Percentiles rank a stretch among this genome's conserved stretches.
phyloP scores from a whole-genome alignment of 2,329 filamentous ascomycete species.

The Basipetospora chlamydospora region DNA sequence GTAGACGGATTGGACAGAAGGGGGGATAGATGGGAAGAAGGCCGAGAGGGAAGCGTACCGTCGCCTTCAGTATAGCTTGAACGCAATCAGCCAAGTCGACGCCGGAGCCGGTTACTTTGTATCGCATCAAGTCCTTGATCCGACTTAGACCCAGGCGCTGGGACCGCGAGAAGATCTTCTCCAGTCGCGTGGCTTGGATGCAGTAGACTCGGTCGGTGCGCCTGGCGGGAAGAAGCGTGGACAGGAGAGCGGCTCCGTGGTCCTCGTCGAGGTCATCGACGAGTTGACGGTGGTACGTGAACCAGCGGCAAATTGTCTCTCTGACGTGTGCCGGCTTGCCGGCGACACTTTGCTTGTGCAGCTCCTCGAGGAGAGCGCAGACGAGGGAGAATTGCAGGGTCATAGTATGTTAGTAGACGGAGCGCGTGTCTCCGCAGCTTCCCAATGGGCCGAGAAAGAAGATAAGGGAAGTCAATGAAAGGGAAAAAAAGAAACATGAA shows the following conservation, averaged over 20 bases:
- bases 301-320: slow-evolving; percentile 48
- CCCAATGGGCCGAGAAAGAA: too few species aligned
- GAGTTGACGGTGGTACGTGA: slow-evolving; percentile 41
- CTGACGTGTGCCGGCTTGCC: slow-evolving; percentile 14
- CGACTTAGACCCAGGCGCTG: slow-evolving; percentile 51
- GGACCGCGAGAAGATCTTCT: slow-evolving; percentile 51
- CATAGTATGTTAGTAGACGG: too few species aligned
- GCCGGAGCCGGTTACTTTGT: slow-evolving; percentile 39
- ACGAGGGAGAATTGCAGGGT: slow-evolving; percentile 54
- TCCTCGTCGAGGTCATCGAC: slow-evolving; percentile 44
- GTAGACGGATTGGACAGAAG: too few species aligned
- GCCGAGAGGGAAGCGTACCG: too few species aligned
- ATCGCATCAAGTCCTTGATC: slow-evolving; percentile 45
- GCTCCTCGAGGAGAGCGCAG: slow-evolving; percentile 57
- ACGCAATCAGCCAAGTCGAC: slow-evolving; percentile 60
- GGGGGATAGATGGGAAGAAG: too few species aligned
- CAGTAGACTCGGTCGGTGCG: slow-evolving; percentile 66
- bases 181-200: slow-evolving; percentile 46
- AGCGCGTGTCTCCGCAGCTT: too few species aligned
- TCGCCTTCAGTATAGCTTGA: slow-evolving; percentile 45
- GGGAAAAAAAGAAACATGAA: not conserved
- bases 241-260: slow-evolving; percentile 48
- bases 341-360: slow-evolving; percentile 33
- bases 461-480: too few species aligned
- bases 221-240: slow-evolving; percentile 60